Percentiles rank a stretch among this genome's conserved stretches.
phyloP scores from a whole-genome alignment of 257 asterid genomes.

The Solanum arcanum region DNA sequence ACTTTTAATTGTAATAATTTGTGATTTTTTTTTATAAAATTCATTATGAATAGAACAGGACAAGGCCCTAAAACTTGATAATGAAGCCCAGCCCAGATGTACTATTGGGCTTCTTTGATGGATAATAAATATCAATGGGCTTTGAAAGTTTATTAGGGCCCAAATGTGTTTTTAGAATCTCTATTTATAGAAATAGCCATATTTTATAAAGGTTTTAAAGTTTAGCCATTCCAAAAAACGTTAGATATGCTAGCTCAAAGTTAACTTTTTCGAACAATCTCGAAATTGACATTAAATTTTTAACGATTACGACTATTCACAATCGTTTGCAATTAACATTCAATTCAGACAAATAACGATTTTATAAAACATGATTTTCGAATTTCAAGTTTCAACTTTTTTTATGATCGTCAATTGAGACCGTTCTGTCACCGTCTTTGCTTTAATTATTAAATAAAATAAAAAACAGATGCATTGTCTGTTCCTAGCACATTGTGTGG shows the following conservation, averaged over 20 bases:
- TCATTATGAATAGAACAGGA: neutral
- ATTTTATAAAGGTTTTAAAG: neutral
- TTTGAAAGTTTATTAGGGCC: neutral
- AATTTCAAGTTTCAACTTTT: neutral
- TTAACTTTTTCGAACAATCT: neutral
- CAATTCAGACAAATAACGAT: neutral
- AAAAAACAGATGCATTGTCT: neutral
- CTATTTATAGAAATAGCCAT: neutral
- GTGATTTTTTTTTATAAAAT: neutral
- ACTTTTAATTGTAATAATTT: too few relatives aligned
- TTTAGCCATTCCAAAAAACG: neutral
- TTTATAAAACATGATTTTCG: neutral
- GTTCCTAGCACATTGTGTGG: neutral
- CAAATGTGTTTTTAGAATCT: neutral
- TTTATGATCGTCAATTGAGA: neutral
- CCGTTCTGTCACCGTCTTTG: neutral
- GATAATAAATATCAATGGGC: neutral
- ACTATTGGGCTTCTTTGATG: neutral
- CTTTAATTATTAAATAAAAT: neutral
- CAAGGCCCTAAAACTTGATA: neutral
- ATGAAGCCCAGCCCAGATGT: neutral
- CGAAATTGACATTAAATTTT: neutral
- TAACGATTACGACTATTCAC: neutral
- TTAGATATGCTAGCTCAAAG: neutral
- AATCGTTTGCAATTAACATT: neutral